Base-by-base conservation (phyloP, 2,329 filamentous ascomycete genomes). In the Pseudopyricularia cyperi region DNA sequence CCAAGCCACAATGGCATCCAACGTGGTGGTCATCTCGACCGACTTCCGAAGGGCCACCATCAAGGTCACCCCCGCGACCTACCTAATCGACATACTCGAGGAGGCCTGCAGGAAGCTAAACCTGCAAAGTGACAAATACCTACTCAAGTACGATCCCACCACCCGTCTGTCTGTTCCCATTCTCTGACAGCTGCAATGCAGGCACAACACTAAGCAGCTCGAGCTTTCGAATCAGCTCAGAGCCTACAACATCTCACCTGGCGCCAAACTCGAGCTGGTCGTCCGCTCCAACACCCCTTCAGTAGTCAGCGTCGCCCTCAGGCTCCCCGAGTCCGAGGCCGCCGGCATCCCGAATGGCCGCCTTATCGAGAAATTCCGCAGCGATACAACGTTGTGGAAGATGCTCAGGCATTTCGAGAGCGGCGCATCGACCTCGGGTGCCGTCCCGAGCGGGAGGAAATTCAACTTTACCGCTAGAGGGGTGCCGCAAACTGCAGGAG, bases 181-280 rank as follows among this genome's bases (percentile, higher is more conserved):
- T 35, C 3, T 55, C 22, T 15, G n/a, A 33, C n/a, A 34, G 30
- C 42, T 35, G 7, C 15, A 15, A 22, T 9, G 3, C 53, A 89
- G 86, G 61, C 74, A 90, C 66, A 89, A 89, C 64, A 87, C 91
- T 67, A 95, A 91, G 63, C 75, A 80, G 33, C 73, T 98, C 54
- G 89, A 96, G 61, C 77, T 98, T 8, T 91, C 89, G 7, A 77
- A 89, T 52, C 85, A 87, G 42, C 88, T 90, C 64, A 83, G 91
- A 48, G 80, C 91, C 28, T 85, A 89, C 5, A 88, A 89, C 49
- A 82, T 98, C 6, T 75, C 78, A 12, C 79, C 87, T 35, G 93
- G 93, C 55, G 91, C 93, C 54, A 95, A 94, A 64, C 80, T 98
- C 54, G 90, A 97, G 63, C 85, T 98, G 49, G 85, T 96, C 22